phyloP scores from a whole-genome alignment of 1,284 basidiomycete species.

The Xerocomus amazonicus region DNA sequence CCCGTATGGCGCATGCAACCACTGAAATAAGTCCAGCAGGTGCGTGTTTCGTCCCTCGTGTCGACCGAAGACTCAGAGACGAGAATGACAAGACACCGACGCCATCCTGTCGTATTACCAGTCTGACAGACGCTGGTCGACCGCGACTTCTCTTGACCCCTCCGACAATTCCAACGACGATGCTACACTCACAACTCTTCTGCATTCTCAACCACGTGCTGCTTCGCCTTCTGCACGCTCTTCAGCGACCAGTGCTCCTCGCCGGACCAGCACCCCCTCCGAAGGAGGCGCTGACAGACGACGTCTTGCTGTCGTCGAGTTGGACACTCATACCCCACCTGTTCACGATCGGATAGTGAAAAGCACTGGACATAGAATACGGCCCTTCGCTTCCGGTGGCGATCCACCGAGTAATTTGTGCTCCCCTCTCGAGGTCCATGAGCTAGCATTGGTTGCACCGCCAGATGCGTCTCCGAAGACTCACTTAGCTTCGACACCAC shows the following conservation, averaged over 20 bases:
- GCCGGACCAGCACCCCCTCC: conserved; percentile 49
- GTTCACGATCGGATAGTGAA: conserved; percentile 25
- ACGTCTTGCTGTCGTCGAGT: conserved; percentile 61
- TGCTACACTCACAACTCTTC: too few relatives aligned
- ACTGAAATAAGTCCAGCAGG: conserved; percentile 3
- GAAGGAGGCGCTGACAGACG: conserved; percentile 61
- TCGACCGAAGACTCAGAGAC: background rate
- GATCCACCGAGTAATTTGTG: conserved; percentile 33
- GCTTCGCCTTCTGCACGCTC: conserved; percentile 27
- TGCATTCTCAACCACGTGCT: conserved; percentile 22
- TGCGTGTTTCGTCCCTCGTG: conserved; percentile 11
- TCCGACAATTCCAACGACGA: too few relatives aligned
- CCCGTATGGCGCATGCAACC: background rate
- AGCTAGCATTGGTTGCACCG: conserved; percentile 63
- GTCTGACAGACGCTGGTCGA: conserved; percentile 20
- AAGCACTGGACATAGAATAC: conserved; percentile 25
- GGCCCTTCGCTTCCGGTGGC: conserved; percentile 28
- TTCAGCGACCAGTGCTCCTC: conserved; percentile 24
- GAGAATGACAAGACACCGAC: conserved; percentile 29
- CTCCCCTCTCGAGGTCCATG: conserved; percentile 43
- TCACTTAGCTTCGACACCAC: conserved; percentile 50
- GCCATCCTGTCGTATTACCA: conserved; percentile 38
- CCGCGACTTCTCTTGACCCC: background rate
- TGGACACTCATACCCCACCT: conserved; percentile 34
- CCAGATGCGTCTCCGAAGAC: conserved; percentile 58